Base-by-base conservation (phyloP, 768 basidiomycete genomes). In the Tylopilus plumbeoviolaceoides region DNA sequence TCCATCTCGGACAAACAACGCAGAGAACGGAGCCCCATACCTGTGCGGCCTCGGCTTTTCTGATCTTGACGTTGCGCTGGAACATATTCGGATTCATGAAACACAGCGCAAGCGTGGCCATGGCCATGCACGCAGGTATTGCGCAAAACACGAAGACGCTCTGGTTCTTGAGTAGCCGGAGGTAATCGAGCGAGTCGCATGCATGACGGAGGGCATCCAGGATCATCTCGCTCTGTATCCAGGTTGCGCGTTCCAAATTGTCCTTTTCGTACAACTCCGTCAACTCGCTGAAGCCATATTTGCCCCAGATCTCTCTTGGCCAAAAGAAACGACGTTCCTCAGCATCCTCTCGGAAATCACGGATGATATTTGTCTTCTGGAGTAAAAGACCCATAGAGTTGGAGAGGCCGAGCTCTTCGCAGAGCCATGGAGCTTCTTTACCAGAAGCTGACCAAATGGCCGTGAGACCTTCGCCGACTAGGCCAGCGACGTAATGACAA, bases 281-380 rank as follows among this genome's bases (percentile, higher is more conserved):
- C 74, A 90, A 78, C 43, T 90, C 80, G 48, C 70, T 72, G 72
- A 94, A 91, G 5, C 85, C 85, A 57, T 87, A 87, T 51, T 75
- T 76, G 6, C 78, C 83, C 92, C 92, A 98, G 42, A 99, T 91
- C 67, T 93, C 93, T 44, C 78, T 79, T 0, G 95, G 95, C 95
- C 97, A 99, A 78, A 98, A 98, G 64, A 80, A 88, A 40, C 95
- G 82, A 8, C 77, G 75, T 23, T 95, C 79, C 40, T 95, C 87
- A 14, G 83, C 78, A 68, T 99, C 95, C 70, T 99, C 95, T 42
- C 88, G 83, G 73, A 83, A 91, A 70, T 99, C 95, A 54, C 95
- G 90, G 50, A 93, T 91, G 70, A 99, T 97, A 70, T 99, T 99
- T 25, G 94, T 97, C 73, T 99, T 99, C 70, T 99, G 95, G 11